phyloP scores from a whole-genome alignment of 345 rosid genomes.

The Brassica nigra region DNA sequence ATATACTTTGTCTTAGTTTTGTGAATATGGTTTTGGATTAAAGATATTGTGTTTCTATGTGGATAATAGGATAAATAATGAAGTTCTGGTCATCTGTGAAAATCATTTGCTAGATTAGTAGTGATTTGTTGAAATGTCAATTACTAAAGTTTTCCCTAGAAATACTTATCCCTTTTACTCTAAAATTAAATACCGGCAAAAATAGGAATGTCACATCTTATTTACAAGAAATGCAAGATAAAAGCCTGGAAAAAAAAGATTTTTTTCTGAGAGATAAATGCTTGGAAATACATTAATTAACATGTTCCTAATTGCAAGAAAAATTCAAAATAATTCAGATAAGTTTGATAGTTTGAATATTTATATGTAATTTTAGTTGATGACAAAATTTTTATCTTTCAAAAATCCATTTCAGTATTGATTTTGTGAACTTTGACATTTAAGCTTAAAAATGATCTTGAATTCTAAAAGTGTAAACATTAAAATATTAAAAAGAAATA shows the following conservation, averaged over 20 bases:
- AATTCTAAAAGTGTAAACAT: not conserved
- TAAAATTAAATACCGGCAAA: not conserved
- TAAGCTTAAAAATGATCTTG: not conserved
- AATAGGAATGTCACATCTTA: not conserved
- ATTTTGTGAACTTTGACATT: not conserved
- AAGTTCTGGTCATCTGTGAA: not conserved
- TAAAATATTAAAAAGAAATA: not conserved
- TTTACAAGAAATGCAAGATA: not conserved
- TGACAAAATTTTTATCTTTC: not conserved
- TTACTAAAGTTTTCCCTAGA: not conserved
- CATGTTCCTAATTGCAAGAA: not conserved
- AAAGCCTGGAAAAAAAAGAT: not conserved
- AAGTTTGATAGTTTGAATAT: not conserved
- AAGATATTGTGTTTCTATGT: not conserved
- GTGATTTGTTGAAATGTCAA: not conserved
- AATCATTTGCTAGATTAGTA: not conserved
- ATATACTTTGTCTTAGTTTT: not conserved
- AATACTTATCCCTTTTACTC: not conserved
- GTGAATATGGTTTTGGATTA: not conserved
- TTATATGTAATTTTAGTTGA: not conserved
- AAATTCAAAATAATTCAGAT: not conserved
- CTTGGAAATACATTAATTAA: not conserved
- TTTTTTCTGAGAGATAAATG: not conserved
- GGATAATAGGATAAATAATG: not conserved
- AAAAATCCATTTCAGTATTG: not conserved